Percentiles rank a stretch among this genome's conserved stretches.
These are phyloP conservation scores for Scenedesmus sp. DNA, from an alignment of 163 green algal genomes.

Conservation along the genomic window DNA sequence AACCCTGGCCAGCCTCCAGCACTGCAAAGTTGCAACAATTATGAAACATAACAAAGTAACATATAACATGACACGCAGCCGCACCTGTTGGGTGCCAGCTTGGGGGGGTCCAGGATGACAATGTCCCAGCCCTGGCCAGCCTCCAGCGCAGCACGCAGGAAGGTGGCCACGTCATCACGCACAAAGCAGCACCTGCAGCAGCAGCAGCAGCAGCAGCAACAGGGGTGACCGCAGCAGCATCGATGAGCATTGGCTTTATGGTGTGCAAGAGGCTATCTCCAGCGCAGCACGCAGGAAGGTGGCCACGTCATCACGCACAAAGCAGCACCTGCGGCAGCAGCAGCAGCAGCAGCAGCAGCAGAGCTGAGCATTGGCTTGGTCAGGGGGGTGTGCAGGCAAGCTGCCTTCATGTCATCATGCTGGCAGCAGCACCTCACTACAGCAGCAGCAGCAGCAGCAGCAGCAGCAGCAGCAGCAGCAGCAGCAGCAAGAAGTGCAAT, in stretches of 20 bases:
- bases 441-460: no score
- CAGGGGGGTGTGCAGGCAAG: no score
- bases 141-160: constrained; percentile 63
- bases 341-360: constrained; percentile 2
- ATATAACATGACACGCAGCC: not conserved
- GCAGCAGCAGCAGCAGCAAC: not conserved
- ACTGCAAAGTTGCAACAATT: not conserved
- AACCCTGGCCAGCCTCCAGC: constrained; percentile 57
- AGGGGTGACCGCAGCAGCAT: no score
- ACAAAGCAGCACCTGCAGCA: constrained; percentile 65
- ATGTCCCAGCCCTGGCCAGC: constrained; percentile 78
- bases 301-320: constrained; percentile 75
- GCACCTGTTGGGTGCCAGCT: constrained; percentile 86
- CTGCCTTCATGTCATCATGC: no score
- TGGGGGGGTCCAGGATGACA: constrained; percentile 95
- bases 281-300: not conserved
- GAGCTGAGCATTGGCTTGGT: not conserved
- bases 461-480: no score
- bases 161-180: constrained; percentile 74
- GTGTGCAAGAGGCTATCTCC: no score
- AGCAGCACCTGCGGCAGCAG: constrained; percentile 53
- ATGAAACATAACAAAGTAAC: no score
- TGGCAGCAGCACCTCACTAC: no score
- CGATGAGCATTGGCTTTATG: no score
- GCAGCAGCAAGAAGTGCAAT: not conserved